Evolutionary conservation across 2,329 filamentous ascomycete species (phyloP).

Genomic region (Plenodomus tracheiphilus): DNA sequence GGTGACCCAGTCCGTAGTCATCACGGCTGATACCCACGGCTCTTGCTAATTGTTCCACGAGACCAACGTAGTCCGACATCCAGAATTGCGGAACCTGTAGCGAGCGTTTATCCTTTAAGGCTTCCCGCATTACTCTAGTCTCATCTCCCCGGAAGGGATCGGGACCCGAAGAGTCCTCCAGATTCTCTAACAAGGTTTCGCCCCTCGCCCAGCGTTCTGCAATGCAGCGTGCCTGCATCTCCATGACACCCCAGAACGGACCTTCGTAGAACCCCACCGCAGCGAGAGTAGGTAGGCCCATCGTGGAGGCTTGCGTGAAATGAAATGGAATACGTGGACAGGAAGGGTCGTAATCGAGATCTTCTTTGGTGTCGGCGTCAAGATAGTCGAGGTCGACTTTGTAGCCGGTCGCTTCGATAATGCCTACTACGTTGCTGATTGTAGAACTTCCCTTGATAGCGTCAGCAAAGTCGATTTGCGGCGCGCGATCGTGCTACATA

Average conservation of each 20-base stretch:
- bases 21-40: conserved; percentile 58
- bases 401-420: conserved; percentile 78
- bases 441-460: conserved; percentile 3
- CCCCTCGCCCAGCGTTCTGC: conserved; percentile 59
- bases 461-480: conserved; percentile 6
- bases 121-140: conserved; percentile 49
- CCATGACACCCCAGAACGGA: conserved; percentile 85
- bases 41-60: conserved; percentile 71
- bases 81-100: conserved; percentile 70
- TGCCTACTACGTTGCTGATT: conserved; percentile 48
- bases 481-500: background rate
- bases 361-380: conserved; percentile 57
- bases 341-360: conserved; percentile 62
- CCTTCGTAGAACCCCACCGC: conserved; percentile 85
- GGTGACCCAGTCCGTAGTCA: conserved; percentile 47
- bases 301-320: conserved; percentile 68
- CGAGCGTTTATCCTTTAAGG: conserved; percentile 27
- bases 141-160: conserved; percentile 22
- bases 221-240: conserved; percentile 78
- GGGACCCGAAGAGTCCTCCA: conserved; percentile 5
- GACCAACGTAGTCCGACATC: conserved; percentile 78
- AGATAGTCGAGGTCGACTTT: conserved; percentile 68
- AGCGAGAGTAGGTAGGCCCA: conserved; percentile 65
- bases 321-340: conserved; percentile 57
- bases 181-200: conserved; percentile 17